A percentile compares a stretch with the other conserved stretches of the same genome.
These are phyloP conservation scores for Trichoderma guizhouense DNA, from an alignment of 2,329 filamentous ascomycete species.

Conservation along the genomic window DNA sequence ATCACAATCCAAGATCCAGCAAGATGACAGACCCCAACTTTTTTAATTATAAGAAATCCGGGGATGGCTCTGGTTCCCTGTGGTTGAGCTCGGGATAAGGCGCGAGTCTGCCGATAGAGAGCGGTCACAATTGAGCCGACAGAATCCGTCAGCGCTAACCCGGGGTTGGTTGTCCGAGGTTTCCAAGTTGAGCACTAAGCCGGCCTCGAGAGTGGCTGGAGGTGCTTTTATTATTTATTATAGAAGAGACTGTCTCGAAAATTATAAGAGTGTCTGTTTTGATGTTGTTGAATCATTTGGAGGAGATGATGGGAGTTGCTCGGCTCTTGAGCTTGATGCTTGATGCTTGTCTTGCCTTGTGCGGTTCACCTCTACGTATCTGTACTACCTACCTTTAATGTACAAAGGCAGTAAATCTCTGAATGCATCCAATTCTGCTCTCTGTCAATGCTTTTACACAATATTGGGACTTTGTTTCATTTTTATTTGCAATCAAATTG, in stretches of 20 bases:
- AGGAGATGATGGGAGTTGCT: neutral
- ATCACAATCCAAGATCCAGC: neutral
- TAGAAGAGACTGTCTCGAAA: neutral
- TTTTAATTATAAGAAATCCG: slow-evolving; percentile 1
- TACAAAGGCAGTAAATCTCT: neutral
- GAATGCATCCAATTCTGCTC: neutral
- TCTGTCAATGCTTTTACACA: neutral
- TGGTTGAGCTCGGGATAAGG: neutral
- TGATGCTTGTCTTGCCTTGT: neutral
- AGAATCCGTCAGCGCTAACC: slow-evolving; percentile 26
- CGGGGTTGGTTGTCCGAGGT: neutral
- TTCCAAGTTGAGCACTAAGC: neutral
- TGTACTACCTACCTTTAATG: too few species aligned
- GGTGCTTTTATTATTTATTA: neutral
- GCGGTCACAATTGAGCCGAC: slow-evolving; percentile 34
- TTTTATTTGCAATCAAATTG: fast-evolving
- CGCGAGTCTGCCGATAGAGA: slow-evolving; percentile 19
- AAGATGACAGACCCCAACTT: neutral
- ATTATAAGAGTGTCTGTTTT: neutral
- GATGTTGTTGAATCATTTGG: neutral
- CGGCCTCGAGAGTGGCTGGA: neutral
- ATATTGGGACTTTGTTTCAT: neutral
- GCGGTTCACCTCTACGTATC: neutral
- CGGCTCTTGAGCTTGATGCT: neutral
- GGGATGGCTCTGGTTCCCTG: neutral